phyloP scores from a whole-genome alignment of 2,329 filamentous ascomycete genomes.

The Aureobasidium vineae region DNA sequence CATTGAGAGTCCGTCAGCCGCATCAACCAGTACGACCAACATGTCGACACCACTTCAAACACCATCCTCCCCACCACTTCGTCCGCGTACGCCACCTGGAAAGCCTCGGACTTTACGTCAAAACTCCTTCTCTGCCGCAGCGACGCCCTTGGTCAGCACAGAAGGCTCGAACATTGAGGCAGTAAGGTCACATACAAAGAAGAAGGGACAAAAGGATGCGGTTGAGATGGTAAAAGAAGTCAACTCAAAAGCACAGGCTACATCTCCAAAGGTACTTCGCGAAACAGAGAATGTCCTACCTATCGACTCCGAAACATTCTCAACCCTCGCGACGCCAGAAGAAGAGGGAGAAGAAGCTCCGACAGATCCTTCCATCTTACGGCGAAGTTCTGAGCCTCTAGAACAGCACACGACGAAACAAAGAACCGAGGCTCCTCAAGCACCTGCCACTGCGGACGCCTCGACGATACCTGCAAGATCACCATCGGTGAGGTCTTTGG shows the following conservation, averaged over 20 bases:
- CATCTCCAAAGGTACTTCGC: slow-evolving; percentile 9
- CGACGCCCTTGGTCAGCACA: slow-evolving; percentile 65
- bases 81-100: slow-evolving; percentile 37
- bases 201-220: slow-evolving; percentile 60
- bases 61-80: slow-evolving; percentile 25
- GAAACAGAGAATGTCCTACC: slow-evolving; percentile 6
- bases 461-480: neutral
- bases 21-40: slow-evolving; percentile 26
- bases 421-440: neutral
- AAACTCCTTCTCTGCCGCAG: slow-evolving; percentile 60
- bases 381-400: slow-evolving; percentile 13
- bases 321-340: neutral
- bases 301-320: slow-evolving; percentile 3
- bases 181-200: slow-evolving; percentile 46
- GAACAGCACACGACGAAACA: neutral
- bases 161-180: slow-evolving; percentile 65
- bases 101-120: slow-evolving; percentile 59
- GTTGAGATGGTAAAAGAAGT: slow-evolving; percentile 41
- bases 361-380: neutral
- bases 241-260: slow-evolving; percentile 23
- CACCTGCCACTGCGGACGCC: neutral
- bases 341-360: slow-evolving; percentile 8
- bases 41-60: slow-evolving; percentile 6
- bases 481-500: slow-evolving; percentile 8
- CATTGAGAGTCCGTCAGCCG: slow-evolving; percentile 17